Evolutionary conservation across 2,329 filamentous ascomycete genomes (phyloP).

Genomic region (Aciculosporium take): DNA sequence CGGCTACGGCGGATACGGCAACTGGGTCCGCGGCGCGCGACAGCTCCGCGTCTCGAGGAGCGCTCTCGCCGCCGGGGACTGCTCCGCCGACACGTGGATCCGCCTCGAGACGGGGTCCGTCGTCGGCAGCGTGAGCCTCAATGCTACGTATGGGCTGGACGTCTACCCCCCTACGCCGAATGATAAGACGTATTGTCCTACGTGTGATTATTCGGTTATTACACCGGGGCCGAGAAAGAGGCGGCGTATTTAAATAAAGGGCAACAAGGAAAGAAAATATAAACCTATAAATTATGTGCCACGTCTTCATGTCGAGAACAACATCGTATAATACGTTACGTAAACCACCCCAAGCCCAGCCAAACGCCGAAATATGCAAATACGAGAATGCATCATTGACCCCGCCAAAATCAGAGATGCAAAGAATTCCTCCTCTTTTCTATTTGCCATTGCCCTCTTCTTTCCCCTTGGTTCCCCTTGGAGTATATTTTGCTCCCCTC

Average conservation of each 20-base stretch:
- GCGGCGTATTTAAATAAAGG: background rate
- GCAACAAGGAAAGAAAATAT: background rate
- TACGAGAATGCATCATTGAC: too few relatives aligned
- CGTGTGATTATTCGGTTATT: slow-evolving; percentile 8
- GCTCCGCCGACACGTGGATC: slow-evolving; percentile 44
- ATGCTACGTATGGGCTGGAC: slow-evolving; percentile 44
- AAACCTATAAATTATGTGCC: background rate
- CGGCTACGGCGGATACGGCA: slow-evolving; percentile 56
- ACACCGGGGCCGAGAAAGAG: slow-evolving; percentile 7
- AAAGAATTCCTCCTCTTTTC: background rate
- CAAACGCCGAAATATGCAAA: background rate
- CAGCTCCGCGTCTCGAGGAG: slow-evolving; percentile 36
- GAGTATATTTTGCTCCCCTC: background rate
- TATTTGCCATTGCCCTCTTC: background rate
- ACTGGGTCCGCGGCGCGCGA: slow-evolving; percentile 46
- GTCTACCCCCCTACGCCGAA: slow-evolving; percentile 32
- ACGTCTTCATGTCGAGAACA: too few relatives aligned
- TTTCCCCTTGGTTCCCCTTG: background rate
- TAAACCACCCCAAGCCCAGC: too few relatives aligned
- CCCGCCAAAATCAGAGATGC: too few relatives aligned
- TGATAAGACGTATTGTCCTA: slow-evolving; percentile 17
- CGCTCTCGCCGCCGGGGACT: slow-evolving; percentile 16
- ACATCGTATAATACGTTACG: too few relatives aligned
- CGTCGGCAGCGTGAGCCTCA: slow-evolving; percentile 39
- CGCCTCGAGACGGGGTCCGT: slow-evolving; percentile 40